A percentile compares a stretch with the other conserved stretches of the same genome.
Conservation (phyloP, 2,329 filamentous ascomycete species). For the Alternaria tenuissima region DNA sequence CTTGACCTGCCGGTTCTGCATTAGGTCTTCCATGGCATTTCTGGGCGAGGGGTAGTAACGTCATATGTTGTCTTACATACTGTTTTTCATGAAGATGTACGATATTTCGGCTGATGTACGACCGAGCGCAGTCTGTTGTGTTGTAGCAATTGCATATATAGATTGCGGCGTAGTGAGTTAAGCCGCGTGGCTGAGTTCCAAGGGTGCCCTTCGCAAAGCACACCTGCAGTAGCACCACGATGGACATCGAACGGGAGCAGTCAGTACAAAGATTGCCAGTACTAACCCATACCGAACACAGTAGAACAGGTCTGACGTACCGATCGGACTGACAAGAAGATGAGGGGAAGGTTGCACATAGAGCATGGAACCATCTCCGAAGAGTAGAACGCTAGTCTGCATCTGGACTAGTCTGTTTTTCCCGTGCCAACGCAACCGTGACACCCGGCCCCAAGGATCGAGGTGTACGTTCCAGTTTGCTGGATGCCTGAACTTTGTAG, state of each 20-base stretch:
- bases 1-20: conserved; percentile 33
- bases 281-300: not conserved
- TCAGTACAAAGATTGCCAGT: not conserved
- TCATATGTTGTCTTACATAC: conserved; percentile 17
- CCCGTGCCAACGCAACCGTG: not conserved
- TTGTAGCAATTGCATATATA: not conserved
- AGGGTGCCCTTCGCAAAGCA: not conserved
- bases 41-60: conserved; percentile 26
- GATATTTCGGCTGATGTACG: not conserved
- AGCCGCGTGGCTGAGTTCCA: not conserved
- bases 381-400: not conserved
- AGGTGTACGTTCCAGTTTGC: no score
- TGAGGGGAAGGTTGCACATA: conserved; percentile 1
- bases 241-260: no score
- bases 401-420: not conserved
- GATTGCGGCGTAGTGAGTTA: not conserved
- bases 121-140: not conserved
- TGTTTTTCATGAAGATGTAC: not conserved
- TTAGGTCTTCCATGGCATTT: conserved; percentile 32
- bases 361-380: not conserved
- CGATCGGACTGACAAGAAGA: not conserved
- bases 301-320: not conserved
- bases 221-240: no score
- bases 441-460: not conserved
- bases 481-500: not conserved